Conservation (phyloP, 2,329 filamentous ascomycete genomes). For the Phialophora chinensis region DNA sequence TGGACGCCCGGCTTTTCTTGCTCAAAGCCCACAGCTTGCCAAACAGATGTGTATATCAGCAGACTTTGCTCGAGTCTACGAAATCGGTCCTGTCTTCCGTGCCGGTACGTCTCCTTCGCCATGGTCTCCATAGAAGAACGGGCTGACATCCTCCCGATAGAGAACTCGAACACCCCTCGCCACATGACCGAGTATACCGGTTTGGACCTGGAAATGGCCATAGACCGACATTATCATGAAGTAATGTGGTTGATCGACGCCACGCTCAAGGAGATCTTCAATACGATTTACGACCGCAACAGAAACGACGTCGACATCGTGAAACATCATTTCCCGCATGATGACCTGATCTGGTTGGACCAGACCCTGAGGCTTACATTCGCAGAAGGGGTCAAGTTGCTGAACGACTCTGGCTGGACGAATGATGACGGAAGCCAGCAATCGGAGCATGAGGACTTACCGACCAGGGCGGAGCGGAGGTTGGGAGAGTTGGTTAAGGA, state of each 20-base stretch:
- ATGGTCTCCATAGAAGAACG: neutral
- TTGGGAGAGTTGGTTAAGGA: constrained; percentile 77
- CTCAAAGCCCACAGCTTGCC: constrained; percentile 80
- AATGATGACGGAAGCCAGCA: constrained; percentile 71
- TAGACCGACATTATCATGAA: constrained; percentile 79
- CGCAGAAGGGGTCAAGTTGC: constrained; percentile 71
- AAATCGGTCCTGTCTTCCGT: constrained; percentile 79
- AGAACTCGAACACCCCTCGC: constrained; percentile 85
- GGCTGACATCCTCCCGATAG: constrained; percentile 43
- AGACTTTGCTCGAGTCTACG: constrained; percentile 79
- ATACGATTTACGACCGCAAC: constrained; percentile 66
- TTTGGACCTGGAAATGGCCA: constrained; percentile 81
- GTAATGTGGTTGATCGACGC: constrained; percentile 73
- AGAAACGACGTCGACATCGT: constrained; percentile 71
- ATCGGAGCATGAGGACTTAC: constrained; percentile 72
- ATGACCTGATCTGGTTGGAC: constrained; percentile 77
- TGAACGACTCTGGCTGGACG: constrained; percentile 70
- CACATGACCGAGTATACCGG: constrained; percentile 87
- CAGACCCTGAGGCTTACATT: constrained; percentile 77
- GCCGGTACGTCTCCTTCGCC: constrained; percentile 50
- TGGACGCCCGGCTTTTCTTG: constrained; percentile 76
- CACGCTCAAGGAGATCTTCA: constrained; percentile 75
- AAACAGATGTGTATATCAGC: constrained; percentile 84
- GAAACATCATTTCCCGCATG: constrained; percentile 76
- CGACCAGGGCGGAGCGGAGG: constrained; percentile 77